These are phyloP conservation scores for Chaetomiaceae sp. DNA, from an alignment of 2,329 filamentous ascomycete genomes.

Conservation along the genomic window DNA sequence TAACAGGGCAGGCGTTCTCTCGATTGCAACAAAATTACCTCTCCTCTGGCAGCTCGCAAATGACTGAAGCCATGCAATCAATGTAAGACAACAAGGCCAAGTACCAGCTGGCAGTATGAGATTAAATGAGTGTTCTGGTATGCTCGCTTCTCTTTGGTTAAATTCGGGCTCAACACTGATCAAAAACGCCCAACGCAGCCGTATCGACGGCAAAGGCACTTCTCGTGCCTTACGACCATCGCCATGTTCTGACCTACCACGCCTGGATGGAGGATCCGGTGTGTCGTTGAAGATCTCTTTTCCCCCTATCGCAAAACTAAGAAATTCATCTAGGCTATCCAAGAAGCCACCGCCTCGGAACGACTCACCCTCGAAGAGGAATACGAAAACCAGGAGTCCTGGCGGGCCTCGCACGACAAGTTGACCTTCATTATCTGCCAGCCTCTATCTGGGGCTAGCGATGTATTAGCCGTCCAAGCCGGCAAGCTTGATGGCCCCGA, in stretches of 20 bases:
- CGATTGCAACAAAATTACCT: neutral
- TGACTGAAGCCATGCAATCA: neutral
- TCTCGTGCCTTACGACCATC: conserved; percentile 77
- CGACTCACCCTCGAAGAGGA: conserved; percentile 76
- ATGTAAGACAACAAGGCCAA: neutral
- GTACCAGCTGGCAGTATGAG: conserved; percentile 17
- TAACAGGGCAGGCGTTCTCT: neutral
- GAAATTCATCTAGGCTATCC: conserved; percentile 56
- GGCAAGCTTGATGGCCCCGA: conserved; percentile 50
- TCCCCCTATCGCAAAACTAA: neutral
- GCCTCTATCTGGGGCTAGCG: conserved; percentile 31
- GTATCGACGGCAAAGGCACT: conserved; percentile 62
- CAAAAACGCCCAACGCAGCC: conserved; percentile 44
- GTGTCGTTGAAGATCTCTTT: conserved; percentile 4
- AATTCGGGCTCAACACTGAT: neutral
- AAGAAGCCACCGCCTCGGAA: conserved; percentile 81
- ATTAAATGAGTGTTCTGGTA: conserved; percentile 25
- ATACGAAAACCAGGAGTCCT: conserved; percentile 84
- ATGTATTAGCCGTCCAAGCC: conserved; percentile 30
- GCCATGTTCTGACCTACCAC: conserved; percentile 81
- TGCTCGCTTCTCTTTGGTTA: neutral
- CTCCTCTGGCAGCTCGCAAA: neutral
- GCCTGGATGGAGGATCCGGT: conserved; percentile 86
- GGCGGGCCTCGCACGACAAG: conserved; percentile 79
- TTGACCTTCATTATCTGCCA: conserved; percentile 84